Conservation (phyloP, 352 stramenopile genomes). For the Globisporangium splendens region DNA sequence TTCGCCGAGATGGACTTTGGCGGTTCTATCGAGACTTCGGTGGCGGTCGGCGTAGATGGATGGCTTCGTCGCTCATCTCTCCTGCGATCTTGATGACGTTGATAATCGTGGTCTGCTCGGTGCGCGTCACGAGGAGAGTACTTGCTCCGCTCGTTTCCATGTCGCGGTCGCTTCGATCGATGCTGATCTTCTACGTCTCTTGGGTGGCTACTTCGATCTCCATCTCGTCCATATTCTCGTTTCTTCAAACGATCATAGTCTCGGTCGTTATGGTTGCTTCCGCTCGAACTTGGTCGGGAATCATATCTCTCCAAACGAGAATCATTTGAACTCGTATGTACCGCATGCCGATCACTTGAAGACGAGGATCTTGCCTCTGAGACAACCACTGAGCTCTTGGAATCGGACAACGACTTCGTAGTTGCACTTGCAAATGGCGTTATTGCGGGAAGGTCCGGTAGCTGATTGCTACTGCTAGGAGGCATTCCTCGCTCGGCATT, state of each 20-base stretch:
- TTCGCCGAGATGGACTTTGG: slow-evolving; percentile 48
- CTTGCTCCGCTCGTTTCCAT: slow-evolving; percentile 2
- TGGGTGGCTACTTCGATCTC: not conserved
- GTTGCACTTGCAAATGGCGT: too few species aligned
- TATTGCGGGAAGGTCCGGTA: too few species aligned
- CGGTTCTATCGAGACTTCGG: slow-evolving; percentile 5
- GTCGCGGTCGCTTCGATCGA: slow-evolving; percentile 7
- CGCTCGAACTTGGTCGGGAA: not conserved
- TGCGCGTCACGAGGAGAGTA: slow-evolving; percentile 1
- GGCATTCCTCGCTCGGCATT: too few species aligned
- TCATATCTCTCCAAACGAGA: not conserved
- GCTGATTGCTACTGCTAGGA: too few species aligned
- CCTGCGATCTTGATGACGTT: not conserved
- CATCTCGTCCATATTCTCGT: slow-evolving; percentile 3
- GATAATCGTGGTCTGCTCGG: too few species aligned
- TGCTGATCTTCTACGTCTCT: slow-evolving; percentile 1
- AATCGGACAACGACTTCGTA: too few species aligned
- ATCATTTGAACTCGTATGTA: not conserved
- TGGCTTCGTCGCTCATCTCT: slow-evolving; percentile 2
- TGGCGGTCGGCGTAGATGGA: not conserved
- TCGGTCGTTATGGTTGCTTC: not conserved
- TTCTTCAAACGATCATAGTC: slow-evolving; percentile 1
- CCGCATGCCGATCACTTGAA: not conserved
- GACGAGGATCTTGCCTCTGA: not conserved
- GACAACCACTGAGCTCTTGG: too few species aligned